Percentiles rank a stretch among this genome's conserved stretches.
phyloP scores from a whole-genome alignment of 1,284 basidiomycete species.

The Uromyces viciae-fabae region DNA sequence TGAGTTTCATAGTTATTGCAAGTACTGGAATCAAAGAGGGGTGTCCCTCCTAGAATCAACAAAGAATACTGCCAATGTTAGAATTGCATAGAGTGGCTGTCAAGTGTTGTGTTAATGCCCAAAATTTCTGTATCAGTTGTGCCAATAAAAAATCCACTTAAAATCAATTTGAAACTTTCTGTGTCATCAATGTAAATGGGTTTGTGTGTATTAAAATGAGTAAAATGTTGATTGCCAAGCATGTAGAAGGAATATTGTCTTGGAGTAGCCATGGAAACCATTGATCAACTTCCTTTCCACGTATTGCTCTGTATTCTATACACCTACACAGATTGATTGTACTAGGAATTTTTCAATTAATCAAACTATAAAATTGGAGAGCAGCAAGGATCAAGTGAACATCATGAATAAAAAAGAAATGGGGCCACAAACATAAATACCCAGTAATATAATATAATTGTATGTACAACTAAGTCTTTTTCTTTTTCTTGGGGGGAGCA shows the following conservation, averaged over 20 bases:
- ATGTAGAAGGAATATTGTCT: not conserved
- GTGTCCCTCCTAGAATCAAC: not conserved
- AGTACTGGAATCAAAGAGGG: not conserved
- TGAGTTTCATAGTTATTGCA: not conserved
- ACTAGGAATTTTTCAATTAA: no score
- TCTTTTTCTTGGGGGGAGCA: conserved; percentile 5
- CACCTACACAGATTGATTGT: not conserved
- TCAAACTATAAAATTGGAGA: no score
- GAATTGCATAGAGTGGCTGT: not conserved
- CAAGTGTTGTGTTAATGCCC: not conserved
- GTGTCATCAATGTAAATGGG: not conserved
- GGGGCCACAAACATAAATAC: not conserved
- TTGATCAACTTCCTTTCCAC: no score
- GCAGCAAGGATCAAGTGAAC: not conserved
- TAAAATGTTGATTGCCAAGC: not conserved
- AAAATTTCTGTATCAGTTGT: not conserved
- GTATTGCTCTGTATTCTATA: no score
- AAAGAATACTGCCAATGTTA: not conserved
- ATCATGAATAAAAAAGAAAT: not conserved
- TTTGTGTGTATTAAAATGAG: not conserved
- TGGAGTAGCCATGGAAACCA: not conserved
- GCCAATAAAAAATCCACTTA: not conserved
- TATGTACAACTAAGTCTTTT: not conserved
- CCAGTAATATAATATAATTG: not conserved
- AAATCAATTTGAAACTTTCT: not conserved